These are phyloP conservation scores for Pseudopyricularia javanii DNA, from an alignment of 2,329 filamentous ascomycete species.

Conservation along the genomic window DNA sequence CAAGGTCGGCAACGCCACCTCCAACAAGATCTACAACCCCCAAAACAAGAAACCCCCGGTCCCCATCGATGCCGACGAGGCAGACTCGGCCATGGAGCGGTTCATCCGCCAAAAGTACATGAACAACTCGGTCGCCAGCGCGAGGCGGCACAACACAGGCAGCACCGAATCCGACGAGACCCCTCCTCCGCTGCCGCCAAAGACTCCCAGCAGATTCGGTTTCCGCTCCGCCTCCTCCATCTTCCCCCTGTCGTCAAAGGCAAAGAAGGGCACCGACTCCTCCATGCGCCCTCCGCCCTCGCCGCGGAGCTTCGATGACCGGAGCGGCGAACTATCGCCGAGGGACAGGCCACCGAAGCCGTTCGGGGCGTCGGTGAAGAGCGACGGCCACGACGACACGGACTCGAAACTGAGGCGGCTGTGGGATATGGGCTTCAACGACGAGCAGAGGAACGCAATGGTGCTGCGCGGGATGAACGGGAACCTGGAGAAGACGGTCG, in stretches of 20 bases:
- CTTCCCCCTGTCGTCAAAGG: slow-evolving; percentile 49
- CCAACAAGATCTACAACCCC: slow-evolving; percentile 85
- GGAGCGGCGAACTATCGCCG: slow-evolving; percentile 24
- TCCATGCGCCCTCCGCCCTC: slow-evolving; percentile 18
- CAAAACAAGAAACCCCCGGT: slow-evolving; percentile 71
- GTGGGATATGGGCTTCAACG: slow-evolving; percentile 82
- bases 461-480: slow-evolving; percentile 75
- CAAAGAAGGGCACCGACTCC: slow-evolving; percentile 38
- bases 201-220: slow-evolving; percentile 50
- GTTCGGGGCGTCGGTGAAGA: slow-evolving; percentile 57
- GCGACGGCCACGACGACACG: slow-evolving; percentile 39
- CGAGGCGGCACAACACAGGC: slow-evolving; percentile 24
- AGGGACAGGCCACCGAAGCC: slow-evolving; percentile 52
- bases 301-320: slow-evolving; percentile 18
- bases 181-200: slow-evolving; percentile 49
- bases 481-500: slow-evolving; percentile 75
- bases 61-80: slow-evolving; percentile 83
- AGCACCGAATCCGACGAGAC: slow-evolving; percentile 44
- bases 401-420: slow-evolving; percentile 68
- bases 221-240: slow-evolving; percentile 54
- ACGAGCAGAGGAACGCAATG: slow-evolving; percentile 68
- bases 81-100: slow-evolving; percentile 85
- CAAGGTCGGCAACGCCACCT: slow-evolving; percentile 72
- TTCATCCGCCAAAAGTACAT: slow-evolving; percentile 95
- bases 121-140: slow-evolving; percentile 26